phyloP scores from a whole-genome alignment of 495 filamentous ascomycete species.

The Tuber calosporum region DNA sequence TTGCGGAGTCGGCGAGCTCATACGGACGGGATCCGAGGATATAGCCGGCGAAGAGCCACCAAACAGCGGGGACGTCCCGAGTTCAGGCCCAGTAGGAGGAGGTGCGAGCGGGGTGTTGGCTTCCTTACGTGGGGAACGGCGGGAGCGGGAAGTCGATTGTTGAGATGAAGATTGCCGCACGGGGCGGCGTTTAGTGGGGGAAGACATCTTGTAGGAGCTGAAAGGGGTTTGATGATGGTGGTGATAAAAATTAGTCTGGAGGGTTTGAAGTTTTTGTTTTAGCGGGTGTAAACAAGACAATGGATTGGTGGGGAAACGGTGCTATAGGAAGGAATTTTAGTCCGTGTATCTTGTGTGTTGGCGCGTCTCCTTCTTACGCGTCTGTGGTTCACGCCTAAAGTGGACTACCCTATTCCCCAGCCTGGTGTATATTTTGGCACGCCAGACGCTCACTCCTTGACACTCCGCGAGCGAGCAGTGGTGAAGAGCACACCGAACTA shows the following conservation, averaged over 20 bases:
- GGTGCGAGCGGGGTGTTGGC: constrained; percentile 23
- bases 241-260: not conserved
- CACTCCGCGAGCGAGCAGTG: constrained; percentile 12
- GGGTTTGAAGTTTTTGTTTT: not conserved
- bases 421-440: constrained; percentile 9
- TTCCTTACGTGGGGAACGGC: constrained; percentile 4
- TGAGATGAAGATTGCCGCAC: constrained; percentile 24
- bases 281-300: not conserved
- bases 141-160: constrained; percentile 32
- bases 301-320: not conserved
- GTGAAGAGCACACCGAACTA: not conserved
- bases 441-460: no score
- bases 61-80: constrained; percentile 31
- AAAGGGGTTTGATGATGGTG: not conserved
- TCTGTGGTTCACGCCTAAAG: constrained; percentile 16
- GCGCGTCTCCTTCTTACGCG: constrained; percentile 30
- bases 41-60: constrained; percentile 30
- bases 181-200: constrained; percentile 34
- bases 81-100: constrained; percentile 13
- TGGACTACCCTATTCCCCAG: constrained; percentile 18
- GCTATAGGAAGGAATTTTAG: not conserved
- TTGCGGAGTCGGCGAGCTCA: constrained; percentile 28
- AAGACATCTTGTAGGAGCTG: constrained; percentile 26
- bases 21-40: constrained; percentile 32
- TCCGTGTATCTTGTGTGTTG: constrained; percentile 20